Conservation (phyloP, 108 stramenopile genomes). For the Mayamaea pseudoterrestris region DNA sequence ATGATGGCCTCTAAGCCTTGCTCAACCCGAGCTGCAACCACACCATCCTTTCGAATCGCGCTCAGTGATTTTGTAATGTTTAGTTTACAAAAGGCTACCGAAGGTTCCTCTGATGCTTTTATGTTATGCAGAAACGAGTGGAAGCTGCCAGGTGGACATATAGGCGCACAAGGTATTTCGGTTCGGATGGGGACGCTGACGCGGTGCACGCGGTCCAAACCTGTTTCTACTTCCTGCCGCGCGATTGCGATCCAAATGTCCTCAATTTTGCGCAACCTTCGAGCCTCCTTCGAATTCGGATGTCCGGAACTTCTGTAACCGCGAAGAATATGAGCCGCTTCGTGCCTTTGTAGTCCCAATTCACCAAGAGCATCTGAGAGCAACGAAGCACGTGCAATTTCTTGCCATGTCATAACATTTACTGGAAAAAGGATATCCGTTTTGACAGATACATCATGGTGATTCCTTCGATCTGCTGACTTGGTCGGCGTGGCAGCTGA, state of each 20-base stretch:
- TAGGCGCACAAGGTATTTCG: constrained; percentile 38
- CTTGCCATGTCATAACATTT: constrained; percentile 67
- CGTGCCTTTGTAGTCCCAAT: constrained; percentile 57
- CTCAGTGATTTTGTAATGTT: not conserved
- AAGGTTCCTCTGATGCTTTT: constrained; percentile 4
- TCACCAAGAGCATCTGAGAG: constrained; percentile 59
- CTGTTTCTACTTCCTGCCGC: constrained; percentile 26
- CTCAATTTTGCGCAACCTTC: constrained; percentile 55
- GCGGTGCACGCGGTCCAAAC: not conserved
- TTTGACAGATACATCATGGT: constrained; percentile 13
- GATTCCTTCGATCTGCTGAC: constrained; percentile 23
- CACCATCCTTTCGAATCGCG: not conserved
- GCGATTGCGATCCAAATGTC: constrained; percentile 47
- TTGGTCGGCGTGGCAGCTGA: constrained; percentile 23
- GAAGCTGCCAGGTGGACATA: constrained; percentile 38
- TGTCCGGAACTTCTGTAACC: constrained; percentile 77
- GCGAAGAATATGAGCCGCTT: constrained; percentile 54
- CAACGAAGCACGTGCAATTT: constrained; percentile 66
- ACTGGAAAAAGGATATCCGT: constrained; percentile 55
- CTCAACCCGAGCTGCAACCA: constrained; percentile 5
- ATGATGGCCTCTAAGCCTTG: constrained; percentile 29
- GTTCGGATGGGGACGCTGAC: constrained; percentile 19
- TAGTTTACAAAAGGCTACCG: not conserved
- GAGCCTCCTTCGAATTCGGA: constrained; percentile 82
- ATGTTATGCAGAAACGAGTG: constrained; percentile 65